A percentile compares a stretch with the other conserved stretches of the same genome.
Evolutionary conservation across 306 rosid genomes (phyloP).

Genomic region (Pterocarpus santalinus): DNA sequence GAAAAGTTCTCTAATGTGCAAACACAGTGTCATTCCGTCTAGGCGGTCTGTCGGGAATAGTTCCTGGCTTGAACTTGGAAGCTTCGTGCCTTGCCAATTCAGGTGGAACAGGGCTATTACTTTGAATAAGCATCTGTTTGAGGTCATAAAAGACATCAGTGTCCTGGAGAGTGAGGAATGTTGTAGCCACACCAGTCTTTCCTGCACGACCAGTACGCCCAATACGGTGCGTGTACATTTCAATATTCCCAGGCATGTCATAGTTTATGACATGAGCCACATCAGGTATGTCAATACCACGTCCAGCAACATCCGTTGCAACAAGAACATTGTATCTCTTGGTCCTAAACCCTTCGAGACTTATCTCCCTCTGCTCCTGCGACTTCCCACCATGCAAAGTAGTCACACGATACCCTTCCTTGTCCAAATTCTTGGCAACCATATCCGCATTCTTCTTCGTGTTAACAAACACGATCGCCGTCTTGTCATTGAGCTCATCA

Average conservation of each 20-base stretch:
- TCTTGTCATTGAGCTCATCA: slow-evolving; percentile 61
- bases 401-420: slow-evolving; percentile 75
- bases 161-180: slow-evolving; percentile 83
- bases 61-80: slow-evolving; percentile 91
- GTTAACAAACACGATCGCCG: slow-evolving; percentile 59
- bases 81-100: slow-evolving; percentile 95
- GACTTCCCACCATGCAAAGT: slow-evolving; percentile 94
- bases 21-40: slow-evolving; percentile 83
- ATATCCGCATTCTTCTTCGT: slow-evolving; percentile 57
- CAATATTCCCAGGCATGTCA: slow-evolving; percentile 92
- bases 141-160: slow-evolving; percentile 88
- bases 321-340: slow-evolving; percentile 90
- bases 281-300: slow-evolving; percentile 96
- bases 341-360: slow-evolving; percentile 90
- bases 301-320: slow-evolving; percentile 95
- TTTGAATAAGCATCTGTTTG: slow-evolving; percentile 91
- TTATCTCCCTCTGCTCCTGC: slow-evolving; percentile 91
- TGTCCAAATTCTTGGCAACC: slow-evolving; percentile 59
- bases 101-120: slow-evolving; percentile 87
- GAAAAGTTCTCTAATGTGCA: slow-evolving; percentile 61
- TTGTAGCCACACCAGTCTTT: slow-evolving; percentile 86
- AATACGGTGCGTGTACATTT: slow-evolving; percentile 90
- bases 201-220: slow-evolving; percentile 96
- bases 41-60: slow-evolving; percentile 90
- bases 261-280: slow-evolving; percentile 91